Percentiles rank a stretch among this genome's conserved stretches.
Evolutionary conservation across 108 stramenopile genomes (phyloP).

Genomic region (Skeletonema costatum): DNA sequence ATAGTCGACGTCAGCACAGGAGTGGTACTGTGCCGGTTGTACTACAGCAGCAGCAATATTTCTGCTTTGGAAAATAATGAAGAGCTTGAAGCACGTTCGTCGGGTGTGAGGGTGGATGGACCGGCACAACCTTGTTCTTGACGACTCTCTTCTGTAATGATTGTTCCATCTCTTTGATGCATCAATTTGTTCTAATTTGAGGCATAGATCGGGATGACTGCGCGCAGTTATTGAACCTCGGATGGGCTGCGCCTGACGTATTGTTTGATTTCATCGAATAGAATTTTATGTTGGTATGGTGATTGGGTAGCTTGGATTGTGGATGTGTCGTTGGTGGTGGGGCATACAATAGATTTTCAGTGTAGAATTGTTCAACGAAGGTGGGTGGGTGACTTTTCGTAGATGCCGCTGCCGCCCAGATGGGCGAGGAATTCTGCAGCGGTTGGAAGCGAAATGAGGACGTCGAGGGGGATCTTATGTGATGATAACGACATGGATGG

Average conservation of each 20-base stretch:
- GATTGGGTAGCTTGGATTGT: constrained; percentile 14
- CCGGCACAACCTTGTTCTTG: constrained; percentile 83
- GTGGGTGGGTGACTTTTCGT: constrained; percentile 79
- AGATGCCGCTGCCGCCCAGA: constrained; percentile 81
- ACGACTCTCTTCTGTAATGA: constrained; percentile 66
- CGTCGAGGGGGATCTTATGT: constrained; percentile 21
- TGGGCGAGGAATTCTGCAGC: constrained; percentile 53
- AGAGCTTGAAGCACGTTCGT: constrained; percentile 38
- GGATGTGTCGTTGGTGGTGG: constrained; percentile 4
- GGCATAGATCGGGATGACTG: constrained; percentile 72
- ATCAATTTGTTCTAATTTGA: constrained; percentile 15
- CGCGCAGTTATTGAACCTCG: constrained; percentile 64
- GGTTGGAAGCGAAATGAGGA: constrained; percentile 35
- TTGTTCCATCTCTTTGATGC: constrained; percentile 36
- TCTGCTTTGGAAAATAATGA: not conserved
- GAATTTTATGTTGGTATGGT: constrained; percentile 49
- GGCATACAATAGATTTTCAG: constrained; percentile 23
- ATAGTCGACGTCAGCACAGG: not conserved
- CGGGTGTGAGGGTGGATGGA: constrained; percentile 62
- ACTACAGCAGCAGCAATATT: not conserved
- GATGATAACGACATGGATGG: not conserved
- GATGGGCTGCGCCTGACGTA: constrained; percentile 49
- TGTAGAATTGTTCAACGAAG: constrained; percentile 70
- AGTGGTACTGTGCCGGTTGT: not conserved
- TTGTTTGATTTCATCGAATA: constrained; percentile 65